Evolutionary conservation across 176 grass and related monocot genomes (phyloP).

Genomic region (Cenchrus americanus): DNA sequence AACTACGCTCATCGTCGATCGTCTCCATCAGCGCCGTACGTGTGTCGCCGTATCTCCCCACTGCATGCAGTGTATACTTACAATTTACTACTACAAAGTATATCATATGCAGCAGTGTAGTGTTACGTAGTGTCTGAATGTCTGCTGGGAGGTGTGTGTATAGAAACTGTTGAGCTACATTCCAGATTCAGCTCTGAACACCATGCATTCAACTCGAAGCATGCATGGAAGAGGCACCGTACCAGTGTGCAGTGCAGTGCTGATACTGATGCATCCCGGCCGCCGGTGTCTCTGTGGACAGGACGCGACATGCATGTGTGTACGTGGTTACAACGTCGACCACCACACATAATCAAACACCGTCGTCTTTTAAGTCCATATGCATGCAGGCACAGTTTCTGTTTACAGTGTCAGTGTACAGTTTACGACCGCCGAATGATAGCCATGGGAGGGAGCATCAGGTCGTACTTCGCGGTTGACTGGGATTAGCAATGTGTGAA

Average conservation of each 20-base stretch:
- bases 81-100: no score
- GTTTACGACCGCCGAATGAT: slow-evolving; percentile 2
- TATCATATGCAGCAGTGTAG: no score
- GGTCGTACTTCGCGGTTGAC: slow-evolving; percentile 6
- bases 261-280: neutral
- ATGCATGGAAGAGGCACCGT: neutral
- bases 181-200: neutral
- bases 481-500: slow-evolving; percentile 7
- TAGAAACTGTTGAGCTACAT: neutral
- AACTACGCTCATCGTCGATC: neutral
- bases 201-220: neutral
- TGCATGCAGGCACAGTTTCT: neutral
- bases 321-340: neutral
- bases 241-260: neutral
- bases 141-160: neutral
- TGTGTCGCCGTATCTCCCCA: neutral
- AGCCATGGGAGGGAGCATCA: neutral
- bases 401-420: neutral
- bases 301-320: neutral
- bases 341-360: no score
- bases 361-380: neutral
- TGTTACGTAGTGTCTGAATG: neutral
- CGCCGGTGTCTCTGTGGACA: neutral
- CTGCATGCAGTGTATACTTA: neutral
- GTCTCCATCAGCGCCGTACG: no score